These are phyloP conservation scores for Nemania sp. DNA, from an alignment of 2,329 filamentous ascomycete genomes.

Conservation along the genomic window DNA sequence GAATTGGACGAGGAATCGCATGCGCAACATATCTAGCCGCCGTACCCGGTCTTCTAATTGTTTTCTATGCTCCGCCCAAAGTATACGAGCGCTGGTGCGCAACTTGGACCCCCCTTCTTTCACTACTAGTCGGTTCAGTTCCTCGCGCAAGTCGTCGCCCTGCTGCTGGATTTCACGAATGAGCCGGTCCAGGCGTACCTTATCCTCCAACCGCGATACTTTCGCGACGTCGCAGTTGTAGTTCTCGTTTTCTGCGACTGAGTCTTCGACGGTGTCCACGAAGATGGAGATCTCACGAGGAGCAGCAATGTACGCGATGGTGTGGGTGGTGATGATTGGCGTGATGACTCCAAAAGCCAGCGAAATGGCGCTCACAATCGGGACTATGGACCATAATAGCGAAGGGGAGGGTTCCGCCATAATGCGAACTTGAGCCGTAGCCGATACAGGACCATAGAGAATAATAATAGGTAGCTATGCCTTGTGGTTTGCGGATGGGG, in stretches of 20 bases:
- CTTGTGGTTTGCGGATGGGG: conserved; percentile 34
- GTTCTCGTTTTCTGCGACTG: conserved; percentile 72
- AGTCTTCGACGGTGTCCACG: conserved; percentile 71
- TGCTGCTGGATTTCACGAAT: conserved; percentile 72
- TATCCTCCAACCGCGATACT: conserved; percentile 70
- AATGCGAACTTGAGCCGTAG: conserved; percentile 39
- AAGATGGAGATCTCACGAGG: conserved; percentile 69
- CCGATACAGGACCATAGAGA: conserved; percentile 42
- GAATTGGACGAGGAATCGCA: conserved; percentile 73
- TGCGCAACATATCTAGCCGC: conserved; percentile 70
- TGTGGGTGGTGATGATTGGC: conserved; percentile 65
- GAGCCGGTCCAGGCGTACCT: conserved; percentile 68
- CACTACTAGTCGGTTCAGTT: conserved; percentile 65
- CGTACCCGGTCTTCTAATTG: conserved; percentile 69
- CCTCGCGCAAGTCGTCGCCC: conserved; percentile 71
- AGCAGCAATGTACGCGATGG: conserved; percentile 67
- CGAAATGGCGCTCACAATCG: conserved; percentile 68
- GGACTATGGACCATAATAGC: conserved; percentile 68
- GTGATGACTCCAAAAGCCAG: conserved; percentile 67
- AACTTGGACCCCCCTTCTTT: conserved; percentile 60
- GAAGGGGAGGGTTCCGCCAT: conserved; percentile 64
- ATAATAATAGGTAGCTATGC: conserved; percentile 29
- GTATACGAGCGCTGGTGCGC: conserved; percentile 62
- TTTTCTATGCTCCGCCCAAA: conserved; percentile 68
- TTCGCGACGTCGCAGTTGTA: conserved; percentile 71